Evolutionary conservation across 352 stramenopile species (phyloP), one percentile per base, ranked within the genome.

Genomic region (Pythium coloratum): DNA sequence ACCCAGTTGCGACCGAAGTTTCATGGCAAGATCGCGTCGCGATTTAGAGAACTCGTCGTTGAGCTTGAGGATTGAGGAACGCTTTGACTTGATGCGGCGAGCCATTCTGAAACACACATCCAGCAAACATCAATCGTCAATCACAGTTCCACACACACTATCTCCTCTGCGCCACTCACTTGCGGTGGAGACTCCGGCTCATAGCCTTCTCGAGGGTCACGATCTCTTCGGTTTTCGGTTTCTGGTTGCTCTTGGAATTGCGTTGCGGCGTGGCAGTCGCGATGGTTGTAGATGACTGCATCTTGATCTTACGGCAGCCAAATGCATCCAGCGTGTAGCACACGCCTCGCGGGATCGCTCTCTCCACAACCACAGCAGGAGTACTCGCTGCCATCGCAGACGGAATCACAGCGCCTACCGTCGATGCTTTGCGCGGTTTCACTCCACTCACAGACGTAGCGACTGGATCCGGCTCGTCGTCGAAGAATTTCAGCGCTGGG

Each of bases 401-500:
- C 14, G 30, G 53, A 10, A 36, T 14, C 32, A 47, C 24, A 13
- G 59, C 49, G 50, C 57, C 46, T 9, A 60, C 6, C 9, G 55
- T 2, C 38, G 34, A 24, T 16, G 55, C 26, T 26, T 73, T 67
- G 14, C n/a, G 46, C 9, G 8, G 18, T 24, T 26, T 24, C 33
- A 34, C 38, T 7, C 47, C 20, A 13, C 30, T 30, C 51, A 32
- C 53, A 46, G 20, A 16, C 18, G 26, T 16, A 24, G 20, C 24
- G 33, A n/a, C 57, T 20, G 28, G 24, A 18, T 46, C 66, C 13
- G 14, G 50, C 13, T 76, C 65, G 60, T 89, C 81, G 59, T 91
- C 81, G 55, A 94, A 94, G 72, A 92, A 94, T 49, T 91, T 88
- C 26, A 94, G 71, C 5, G 86, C 86, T 0, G 82, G 86, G 18